Evolutionary conservation across 1,284 basidiomycete genomes (phyloP), one percentile per base, ranked within the genome.

Genomic region (Sporisorium sorghi): DNA sequence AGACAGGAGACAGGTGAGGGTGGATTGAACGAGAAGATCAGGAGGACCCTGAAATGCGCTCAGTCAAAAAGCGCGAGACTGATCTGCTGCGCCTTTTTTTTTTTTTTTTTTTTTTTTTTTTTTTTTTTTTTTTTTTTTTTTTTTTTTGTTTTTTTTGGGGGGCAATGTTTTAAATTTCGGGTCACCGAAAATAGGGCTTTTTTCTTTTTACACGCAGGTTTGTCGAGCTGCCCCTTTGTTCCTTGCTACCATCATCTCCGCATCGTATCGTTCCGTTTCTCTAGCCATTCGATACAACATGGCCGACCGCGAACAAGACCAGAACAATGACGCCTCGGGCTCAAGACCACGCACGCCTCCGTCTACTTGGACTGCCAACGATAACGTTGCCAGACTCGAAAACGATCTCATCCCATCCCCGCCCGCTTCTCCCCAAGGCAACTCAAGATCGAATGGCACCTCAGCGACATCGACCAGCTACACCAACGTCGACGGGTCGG

Each of bases 371-470:
- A 10, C 50, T 35, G 44, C 23, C 42, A n/a, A 39, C 3, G 17
- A 26, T 48, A 53, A 70, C 23, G 42, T 57, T 21, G 56, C 61
- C 15, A 52, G 50, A 26, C 64, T 73, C 47, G 64, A 67, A 26
- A 50, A 49, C 46, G 70, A 73, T 17, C 50, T 73, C 11, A 67
- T 73, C 0, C 70, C 70, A 19, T 73, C 70, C 11, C 70, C 70
- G 12, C 57, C 70, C 4, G 58, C 60, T 10, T 54, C 64, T 9
- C 44, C 48, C 1, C 24, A 35, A 12, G 28, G 33, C 5, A 37
- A 0, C 11, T 5, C 49, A n/a, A 10, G 2, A 5, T 2, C 21
- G 9, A 35, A 30, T 23, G 26, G 30, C 8, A 1, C 32, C 8
- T 47, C 61, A 17, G 21, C 53, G 40, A 4, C 53, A 10, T 33